phyloP scores from a whole-genome alignment of 2,329 filamentous ascomycete species.

The Furcasterigmium furcatum region DNA sequence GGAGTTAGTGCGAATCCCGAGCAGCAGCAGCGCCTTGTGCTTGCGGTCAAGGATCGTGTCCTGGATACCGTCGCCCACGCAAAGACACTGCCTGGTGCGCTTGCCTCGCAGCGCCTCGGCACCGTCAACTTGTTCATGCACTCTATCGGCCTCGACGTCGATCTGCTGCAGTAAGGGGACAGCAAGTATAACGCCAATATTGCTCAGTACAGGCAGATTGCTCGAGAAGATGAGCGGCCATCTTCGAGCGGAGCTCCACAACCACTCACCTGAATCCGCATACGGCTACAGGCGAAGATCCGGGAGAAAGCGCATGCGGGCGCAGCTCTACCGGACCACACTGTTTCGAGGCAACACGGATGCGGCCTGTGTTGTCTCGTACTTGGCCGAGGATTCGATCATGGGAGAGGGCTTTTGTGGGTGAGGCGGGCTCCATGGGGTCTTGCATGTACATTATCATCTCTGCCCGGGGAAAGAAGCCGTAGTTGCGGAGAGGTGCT shows the following conservation, averaged over 20 bases:
- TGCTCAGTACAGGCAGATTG: too few relatives aligned
- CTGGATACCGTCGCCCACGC: slow-evolving; percentile 90
- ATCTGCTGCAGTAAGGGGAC: slow-evolving; percentile 49
- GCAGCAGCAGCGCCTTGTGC: slow-evolving; percentile 90
- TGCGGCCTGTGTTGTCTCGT: too few relatives aligned
- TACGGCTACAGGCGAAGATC: too few relatives aligned
- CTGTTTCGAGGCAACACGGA: neutral
- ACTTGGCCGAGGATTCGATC: too few relatives aligned
- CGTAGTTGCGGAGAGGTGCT: neutral
- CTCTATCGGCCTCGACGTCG: slow-evolving; percentile 96
- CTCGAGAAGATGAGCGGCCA: too few relatives aligned
- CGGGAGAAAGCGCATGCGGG: neutral
- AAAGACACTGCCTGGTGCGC: slow-evolving; percentile 84
- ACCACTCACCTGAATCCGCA: too few relatives aligned
- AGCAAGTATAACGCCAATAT: too few relatives aligned
- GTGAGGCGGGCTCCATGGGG: too few relatives aligned
- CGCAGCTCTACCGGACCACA: neutral
- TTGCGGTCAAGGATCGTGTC: slow-evolving; percentile 95
- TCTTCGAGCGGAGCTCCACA: too few relatives aligned
- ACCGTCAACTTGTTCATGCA: slow-evolving; percentile 99
- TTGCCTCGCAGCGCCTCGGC: slow-evolving; percentile 77
- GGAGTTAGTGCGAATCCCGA: slow-evolving; percentile 91
- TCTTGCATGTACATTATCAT: neutral
- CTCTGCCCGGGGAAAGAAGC: neutral
- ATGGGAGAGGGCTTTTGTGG: too few relatives aligned